Conservation (phyloP, 768 basidiomycete species). For the Agaricus sinodeliciosus region DNA sequence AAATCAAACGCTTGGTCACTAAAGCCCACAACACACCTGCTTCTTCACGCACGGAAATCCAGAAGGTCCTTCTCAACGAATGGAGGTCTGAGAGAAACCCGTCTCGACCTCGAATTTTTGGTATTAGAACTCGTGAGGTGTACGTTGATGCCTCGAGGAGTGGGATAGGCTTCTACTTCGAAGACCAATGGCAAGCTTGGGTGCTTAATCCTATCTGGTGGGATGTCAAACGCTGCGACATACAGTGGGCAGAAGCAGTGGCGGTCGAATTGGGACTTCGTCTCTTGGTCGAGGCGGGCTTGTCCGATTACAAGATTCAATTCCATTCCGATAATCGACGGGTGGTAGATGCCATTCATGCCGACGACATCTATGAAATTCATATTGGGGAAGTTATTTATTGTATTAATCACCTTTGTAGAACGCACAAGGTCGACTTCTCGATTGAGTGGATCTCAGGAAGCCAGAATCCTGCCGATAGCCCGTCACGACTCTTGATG, state of each 20-base stretch:
- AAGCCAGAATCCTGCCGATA: constrained; percentile 27
- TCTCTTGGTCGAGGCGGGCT: constrained; percentile 19
- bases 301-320: constrained; percentile 16
- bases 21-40: background rate
- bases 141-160: constrained; percentile 33
- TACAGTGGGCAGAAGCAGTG: constrained; percentile 39
- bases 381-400: constrained; percentile 24
- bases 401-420: constrained; percentile 19
- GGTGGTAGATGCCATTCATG: constrained; percentile 27
- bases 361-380: constrained; percentile 15
- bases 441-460: constrained; percentile 23
- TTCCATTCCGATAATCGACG: constrained; percentile 36
- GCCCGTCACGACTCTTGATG: constrained; percentile 16
- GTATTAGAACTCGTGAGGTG: background rate
- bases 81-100: background rate
- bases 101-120: background rate
- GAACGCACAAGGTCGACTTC: constrained; percentile 17
- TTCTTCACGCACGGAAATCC: background rate
- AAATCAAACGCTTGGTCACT: background rate
- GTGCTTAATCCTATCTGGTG: constrained; percentile 23
- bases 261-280: constrained; percentile 35
- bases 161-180: constrained; percentile 34
- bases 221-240: constrained; percentile 19
- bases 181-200: constrained; percentile 34
- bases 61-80: background rate